Base-by-base conservation (phyloP, 345 rosid genomes). In the Salix exigua region DNA sequence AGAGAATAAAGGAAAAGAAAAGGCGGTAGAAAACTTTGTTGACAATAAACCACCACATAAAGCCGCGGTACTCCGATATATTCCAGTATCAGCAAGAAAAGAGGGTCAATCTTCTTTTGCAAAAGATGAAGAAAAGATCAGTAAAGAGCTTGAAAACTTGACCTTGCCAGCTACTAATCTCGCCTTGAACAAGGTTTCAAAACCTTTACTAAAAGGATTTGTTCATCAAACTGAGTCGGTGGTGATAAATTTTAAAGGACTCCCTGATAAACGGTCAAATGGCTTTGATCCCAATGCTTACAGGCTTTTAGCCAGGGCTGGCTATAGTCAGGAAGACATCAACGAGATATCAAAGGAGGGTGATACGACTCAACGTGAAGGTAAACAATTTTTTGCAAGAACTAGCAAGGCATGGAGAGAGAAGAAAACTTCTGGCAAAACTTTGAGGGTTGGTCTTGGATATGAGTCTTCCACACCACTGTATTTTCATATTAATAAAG, bases 251-350 rank as follows among this genome's bases (percentile, higher is more conserved):
- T 2, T 6, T 18, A 50, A 5, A 50, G 23, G 31, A 8, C 60
- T 66, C 5, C 48, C 72, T 1, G n/a, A 30, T 2, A 75, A 9
- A 33, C 17, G 44, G 7, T 18, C 9, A 3, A 21, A 65, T 28
- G 77, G 44, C 1, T 75, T 64, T n/a, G 58, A 76, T 28, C 58
- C 68, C 2, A 76, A 69, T 5, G 61, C 74, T 60, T 76, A 68
- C 17, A 69, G 26, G 51, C 37, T 70, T 12, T 58, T 76, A 18
- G 66, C 79, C 0, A 76, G 11, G 21, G 62, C 2, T 1, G 69
- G 69, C 0, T 76, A 58, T 26, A 55, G 28, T 30, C 3, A 7
- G 1, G 33, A 61, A 0, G 30, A 37, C 11, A 60, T 60, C 28
- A n/a, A 60, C 12, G 1, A 60, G 16, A 12, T 25, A 60, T 14